phyloP scores from a whole-genome alignment of 139 green algal species.

The Chlamydomonas sphaeroides region DNA sequence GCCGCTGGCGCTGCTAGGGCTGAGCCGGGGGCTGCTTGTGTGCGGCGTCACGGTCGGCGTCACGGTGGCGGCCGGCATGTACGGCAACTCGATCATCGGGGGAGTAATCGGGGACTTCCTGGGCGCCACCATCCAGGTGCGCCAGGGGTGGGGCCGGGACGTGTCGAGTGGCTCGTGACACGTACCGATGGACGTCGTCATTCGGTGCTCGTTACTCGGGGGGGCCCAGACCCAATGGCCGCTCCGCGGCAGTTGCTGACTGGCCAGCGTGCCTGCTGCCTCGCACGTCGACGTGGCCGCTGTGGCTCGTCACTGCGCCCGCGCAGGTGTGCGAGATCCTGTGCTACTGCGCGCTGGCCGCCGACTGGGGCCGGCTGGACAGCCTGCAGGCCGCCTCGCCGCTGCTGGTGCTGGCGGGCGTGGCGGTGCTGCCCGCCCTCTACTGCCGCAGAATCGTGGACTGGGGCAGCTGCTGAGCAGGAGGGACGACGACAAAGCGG shows the following conservation, averaged over 20 bases:
- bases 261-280: too few relatives aligned
- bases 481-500: too few relatives aligned
- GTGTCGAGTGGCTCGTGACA: slow-evolving; percentile 28
- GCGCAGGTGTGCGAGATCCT: slow-evolving; percentile 52
- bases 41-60: not conserved
- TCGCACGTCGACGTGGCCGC: too few relatives aligned
- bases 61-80: slow-evolving; percentile 29
- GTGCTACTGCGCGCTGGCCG: slow-evolving; percentile 47
- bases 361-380: slow-evolving; percentile 43
- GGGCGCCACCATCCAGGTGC: slow-evolving; percentile 62
- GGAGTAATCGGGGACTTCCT: slow-evolving; percentile 65
- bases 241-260: too few relatives aligned
- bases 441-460: slow-evolving; percentile 51
- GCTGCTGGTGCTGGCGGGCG: slow-evolving; percentile 35
- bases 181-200: too few relatives aligned
- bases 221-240: too few relatives aligned
- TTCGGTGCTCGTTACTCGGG: too few relatives aligned
- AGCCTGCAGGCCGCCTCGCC: slow-evolving; percentile 19
- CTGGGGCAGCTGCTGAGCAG: slow-evolving; percentile 17
- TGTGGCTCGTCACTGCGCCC: too few relatives aligned
- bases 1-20: slow-evolving; percentile 27
- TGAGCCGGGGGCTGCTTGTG: slow-evolving; percentile 2
- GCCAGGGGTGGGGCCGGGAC: too few relatives aligned
- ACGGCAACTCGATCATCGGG: slow-evolving; percentile 56
- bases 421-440: slow-evolving; percentile 31